Evolutionary conservation across 164 flowering plant species (phyloP).

Genomic region (Hamamelis virginiana): DNA sequence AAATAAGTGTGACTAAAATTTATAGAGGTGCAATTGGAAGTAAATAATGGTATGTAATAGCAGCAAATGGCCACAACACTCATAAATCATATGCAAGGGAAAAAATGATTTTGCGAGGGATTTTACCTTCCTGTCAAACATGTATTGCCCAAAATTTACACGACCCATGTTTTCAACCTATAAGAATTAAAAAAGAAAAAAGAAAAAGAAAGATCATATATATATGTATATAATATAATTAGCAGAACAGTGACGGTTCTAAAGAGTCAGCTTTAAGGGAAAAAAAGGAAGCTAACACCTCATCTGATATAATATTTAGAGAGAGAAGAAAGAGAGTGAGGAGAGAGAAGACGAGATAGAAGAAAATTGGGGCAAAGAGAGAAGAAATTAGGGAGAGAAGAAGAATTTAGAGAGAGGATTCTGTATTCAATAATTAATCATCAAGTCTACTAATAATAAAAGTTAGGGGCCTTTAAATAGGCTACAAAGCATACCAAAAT

Average conservation of each 20-base stretch:
- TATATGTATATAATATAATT: neutral
- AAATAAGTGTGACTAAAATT: neutral
- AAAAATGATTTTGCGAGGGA: neutral
- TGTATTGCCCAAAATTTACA: conserved; percentile 78
- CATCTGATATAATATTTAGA: too few relatives aligned
- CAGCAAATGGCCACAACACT: neutral
- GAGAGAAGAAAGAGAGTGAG: too few relatives aligned
- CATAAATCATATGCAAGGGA: neutral
- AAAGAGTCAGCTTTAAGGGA: neutral
- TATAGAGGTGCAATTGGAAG: neutral
- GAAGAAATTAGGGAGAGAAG: too few relatives aligned
- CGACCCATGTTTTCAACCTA: conserved; percentile 99
- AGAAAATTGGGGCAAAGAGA: too few relatives aligned
- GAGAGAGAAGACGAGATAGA: too few relatives aligned
- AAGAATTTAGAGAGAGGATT: too few relatives aligned
- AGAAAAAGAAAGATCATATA: neutral
- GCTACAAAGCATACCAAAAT: too few relatives aligned
- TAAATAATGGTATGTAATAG: neutral
- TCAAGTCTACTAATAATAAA: too few relatives aligned
- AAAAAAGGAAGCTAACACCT: neutral
- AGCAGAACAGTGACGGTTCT: neutral
- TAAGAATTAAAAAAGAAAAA: conserved; percentile 5
- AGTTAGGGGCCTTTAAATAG: too few relatives aligned
- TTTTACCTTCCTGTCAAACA: conserved; percentile 81
- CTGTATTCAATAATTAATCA: too few relatives aligned